Percentiles rank a stretch among this genome's conserved stretches.
Conservation (phyloP, 2,329 filamentous ascomycete species). For the Curvularia verruculosa region DNA sequence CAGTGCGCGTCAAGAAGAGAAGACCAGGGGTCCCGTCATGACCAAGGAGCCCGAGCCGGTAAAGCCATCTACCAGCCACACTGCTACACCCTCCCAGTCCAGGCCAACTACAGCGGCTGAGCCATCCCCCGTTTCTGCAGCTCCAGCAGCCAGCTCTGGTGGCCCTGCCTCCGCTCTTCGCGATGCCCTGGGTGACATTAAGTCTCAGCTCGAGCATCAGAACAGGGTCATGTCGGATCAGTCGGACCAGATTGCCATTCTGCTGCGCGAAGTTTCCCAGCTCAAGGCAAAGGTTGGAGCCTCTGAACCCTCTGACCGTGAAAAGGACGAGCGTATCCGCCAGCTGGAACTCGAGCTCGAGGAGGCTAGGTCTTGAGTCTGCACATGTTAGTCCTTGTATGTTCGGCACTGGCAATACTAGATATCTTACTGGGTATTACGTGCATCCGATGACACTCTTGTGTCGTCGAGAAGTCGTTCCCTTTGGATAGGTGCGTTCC, state of each 20-base stretch:
- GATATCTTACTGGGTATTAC: constrained; percentile 1
- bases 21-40: constrained; percentile 43
- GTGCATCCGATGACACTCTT: constrained; percentile 6
- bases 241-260: constrained; percentile 72
- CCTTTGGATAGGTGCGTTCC: constrained; percentile 10
- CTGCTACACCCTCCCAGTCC: constrained; percentile 40
- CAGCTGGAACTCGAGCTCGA: constrained; percentile 51
- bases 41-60: constrained; percentile 53
- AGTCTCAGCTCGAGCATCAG: constrained; percentile 76
- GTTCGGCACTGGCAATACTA: neutral
- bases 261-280: constrained; percentile 66
- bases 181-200: constrained; percentile 76
- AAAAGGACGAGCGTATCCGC: constrained; percentile 51
- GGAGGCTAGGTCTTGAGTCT: constrained; percentile 46
- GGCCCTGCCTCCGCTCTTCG: constrained; percentile 62
- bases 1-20: constrained; percentile 49
- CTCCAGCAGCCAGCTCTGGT: constrained; percentile 48
- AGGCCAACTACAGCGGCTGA: constrained; percentile 46
- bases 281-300: constrained; percentile 77
- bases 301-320: constrained; percentile 38
- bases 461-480: neutral
- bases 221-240: constrained; percentile 78
- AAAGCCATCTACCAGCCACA: constrained; percentile 49
- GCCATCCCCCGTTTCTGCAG: constrained; percentile 48
- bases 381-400: neutral